Evolutionary conservation across 2,329 filamentous ascomycete species (phyloP).

Genomic region (Dactylella cylindrospora): DNA sequence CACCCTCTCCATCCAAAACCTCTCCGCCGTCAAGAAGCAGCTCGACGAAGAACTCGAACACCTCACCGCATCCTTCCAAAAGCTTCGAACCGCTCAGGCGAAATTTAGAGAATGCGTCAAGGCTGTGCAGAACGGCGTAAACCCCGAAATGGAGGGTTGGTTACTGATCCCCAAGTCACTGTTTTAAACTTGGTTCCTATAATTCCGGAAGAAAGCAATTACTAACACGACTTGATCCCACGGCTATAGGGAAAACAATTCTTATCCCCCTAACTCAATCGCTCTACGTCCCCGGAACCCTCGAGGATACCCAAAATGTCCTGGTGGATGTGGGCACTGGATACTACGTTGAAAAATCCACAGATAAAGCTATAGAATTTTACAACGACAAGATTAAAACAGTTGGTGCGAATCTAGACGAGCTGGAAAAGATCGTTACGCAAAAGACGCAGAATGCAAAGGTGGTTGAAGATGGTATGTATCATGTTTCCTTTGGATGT

Average conservation of each 20-base stretch:
- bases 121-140: constrained; percentile 67
- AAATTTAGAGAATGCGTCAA: constrained; percentile 90
- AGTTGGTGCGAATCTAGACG: constrained; percentile 64
- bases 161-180: background rate
- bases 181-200: background rate
- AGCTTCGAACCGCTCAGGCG: constrained; percentile 82
- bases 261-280: constrained; percentile 94
- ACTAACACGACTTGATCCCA: constrained; percentile 24
- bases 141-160: constrained; percentile 52
- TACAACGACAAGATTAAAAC: constrained; percentile 70
- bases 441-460: constrained; percentile 80
- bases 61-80: constrained; percentile 83
- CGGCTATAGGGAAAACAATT: constrained; percentile 63
- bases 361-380: constrained; percentile 65
- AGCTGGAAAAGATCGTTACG: constrained; percentile 68
- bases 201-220: no score
- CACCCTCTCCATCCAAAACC: constrained; percentile 77
- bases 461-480: constrained; percentile 74
- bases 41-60: constrained; percentile 95
- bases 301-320: constrained; percentile 73
- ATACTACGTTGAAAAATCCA: constrained; percentile 83
- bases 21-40: constrained; percentile 90
- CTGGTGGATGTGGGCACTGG: constrained; percentile 92
- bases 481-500: background rate
- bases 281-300: constrained; percentile 82